Evolutionary conservation across 2,329 filamentous ascomycete species (phyloP).

Genomic region (Aspergillus calidoustus): DNA sequence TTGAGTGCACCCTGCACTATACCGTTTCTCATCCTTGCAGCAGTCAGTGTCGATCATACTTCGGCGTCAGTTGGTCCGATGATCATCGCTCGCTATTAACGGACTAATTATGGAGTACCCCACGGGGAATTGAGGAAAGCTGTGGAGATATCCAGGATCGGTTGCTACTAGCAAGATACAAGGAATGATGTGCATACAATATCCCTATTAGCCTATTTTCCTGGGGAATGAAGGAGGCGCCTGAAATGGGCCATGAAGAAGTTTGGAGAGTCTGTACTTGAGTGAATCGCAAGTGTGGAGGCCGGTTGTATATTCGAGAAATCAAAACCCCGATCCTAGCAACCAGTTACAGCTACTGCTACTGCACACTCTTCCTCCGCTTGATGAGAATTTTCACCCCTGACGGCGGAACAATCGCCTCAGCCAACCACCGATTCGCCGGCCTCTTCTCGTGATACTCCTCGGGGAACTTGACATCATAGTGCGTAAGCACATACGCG

Average conservation of each 20-base stretch:
- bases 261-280: no score
- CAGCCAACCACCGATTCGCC: constrained; percentile 19
- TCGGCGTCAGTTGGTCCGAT: not conserved
- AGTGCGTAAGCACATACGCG: constrained; percentile 16
- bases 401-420: constrained; percentile 15
- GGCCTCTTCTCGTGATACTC: constrained; percentile 19
- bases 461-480: constrained; percentile 17
- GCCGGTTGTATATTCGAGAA: no score
- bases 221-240: not conserved
- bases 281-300: no score
- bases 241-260: no score
- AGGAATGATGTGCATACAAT: not conserved
- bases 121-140: not conserved
- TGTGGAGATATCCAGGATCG: not conserved
- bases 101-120: not conserved
- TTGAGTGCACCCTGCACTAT: not conserved
- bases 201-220: not conserved
- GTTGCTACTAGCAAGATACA: not conserved
- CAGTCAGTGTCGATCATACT: not conserved
- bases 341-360: not conserved
- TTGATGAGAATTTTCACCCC: constrained; percentile 11
- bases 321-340: no score
- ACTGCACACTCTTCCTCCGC: not conserved
- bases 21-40: not conserved
- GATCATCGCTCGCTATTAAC: not conserved